A percentile compares a stretch with the other conserved stretches of the same genome.
Evolutionary conservation across 1,139 yeast species (phyloP).

Genomic region (Candida frijolesensis): DNA sequence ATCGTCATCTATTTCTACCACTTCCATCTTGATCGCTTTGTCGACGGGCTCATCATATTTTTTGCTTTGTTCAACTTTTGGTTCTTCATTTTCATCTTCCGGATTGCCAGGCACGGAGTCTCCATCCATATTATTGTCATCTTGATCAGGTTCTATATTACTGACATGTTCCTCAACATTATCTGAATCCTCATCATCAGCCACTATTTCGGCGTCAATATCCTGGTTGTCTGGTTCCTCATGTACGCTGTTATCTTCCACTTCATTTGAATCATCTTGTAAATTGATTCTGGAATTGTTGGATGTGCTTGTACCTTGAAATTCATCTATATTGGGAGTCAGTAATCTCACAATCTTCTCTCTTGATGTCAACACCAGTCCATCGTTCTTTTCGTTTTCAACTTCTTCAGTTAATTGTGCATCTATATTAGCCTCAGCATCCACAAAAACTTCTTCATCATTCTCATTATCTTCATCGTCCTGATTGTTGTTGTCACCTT

Average conservation of each 20-base stretch:
- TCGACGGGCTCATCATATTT: no score
- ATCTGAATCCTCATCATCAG: not conserved
- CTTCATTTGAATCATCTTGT: constrained; percentile 20
- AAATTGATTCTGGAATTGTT: constrained; percentile 9
- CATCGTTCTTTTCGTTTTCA: not conserved
- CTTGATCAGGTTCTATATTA: not conserved
- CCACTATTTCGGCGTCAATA: constrained; percentile 1
- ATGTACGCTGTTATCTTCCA: constrained; percentile 20
- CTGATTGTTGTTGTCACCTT: not conserved
- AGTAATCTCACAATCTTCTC: not conserved
- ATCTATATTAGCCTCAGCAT: not conserved
- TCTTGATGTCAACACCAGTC: not conserved
- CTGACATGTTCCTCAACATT: not conserved
- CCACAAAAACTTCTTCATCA: not conserved
- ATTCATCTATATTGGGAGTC: not conserved
- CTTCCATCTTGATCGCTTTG: no score
- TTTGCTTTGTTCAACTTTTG: not conserved
- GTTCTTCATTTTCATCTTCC: not conserved
- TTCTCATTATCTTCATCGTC: not conserved
- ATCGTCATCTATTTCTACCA: not conserved
- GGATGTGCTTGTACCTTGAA: constrained; percentile 10
- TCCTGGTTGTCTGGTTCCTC: not conserved
- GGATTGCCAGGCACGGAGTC: no score
- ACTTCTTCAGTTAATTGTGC: not conserved
- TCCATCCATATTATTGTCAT: no score